Conservation (phyloP, 768 basidiomycete genomes). For the Asterophora lycoperdoides region DNA sequence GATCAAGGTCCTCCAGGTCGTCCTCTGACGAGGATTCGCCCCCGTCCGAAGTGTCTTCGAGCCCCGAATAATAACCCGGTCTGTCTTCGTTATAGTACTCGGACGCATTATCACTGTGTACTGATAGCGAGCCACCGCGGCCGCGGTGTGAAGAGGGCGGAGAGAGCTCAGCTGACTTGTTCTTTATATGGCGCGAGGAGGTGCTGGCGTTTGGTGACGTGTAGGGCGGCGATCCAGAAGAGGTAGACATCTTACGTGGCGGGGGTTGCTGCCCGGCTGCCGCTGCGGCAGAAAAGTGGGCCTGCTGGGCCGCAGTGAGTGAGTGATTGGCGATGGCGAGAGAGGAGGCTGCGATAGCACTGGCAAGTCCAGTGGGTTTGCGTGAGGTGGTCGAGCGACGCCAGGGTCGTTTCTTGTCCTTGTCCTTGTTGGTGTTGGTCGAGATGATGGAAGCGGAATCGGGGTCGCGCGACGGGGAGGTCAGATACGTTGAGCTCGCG, state of each 20-base stretch:
- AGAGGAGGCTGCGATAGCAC: slow-evolving; percentile 63
- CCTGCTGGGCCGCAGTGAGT: slow-evolving; percentile 43
- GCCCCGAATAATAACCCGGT: slow-evolving; percentile 36
- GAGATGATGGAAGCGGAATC: slow-evolving; percentile 24
- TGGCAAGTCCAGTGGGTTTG: slow-evolving; percentile 59
- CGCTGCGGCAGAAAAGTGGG: slow-evolving; percentile 31
- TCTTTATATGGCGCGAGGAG: slow-evolving; percentile 23
- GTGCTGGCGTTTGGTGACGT: slow-evolving; percentile 25
- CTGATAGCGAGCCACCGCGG: slow-evolving; percentile 19
- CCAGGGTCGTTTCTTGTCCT: slow-evolving; percentile 42
- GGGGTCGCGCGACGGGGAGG: slow-evolving; percentile 18
- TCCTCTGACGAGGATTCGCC: slow-evolving; percentile 29
- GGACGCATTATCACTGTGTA: slow-evolving; percentile 29
- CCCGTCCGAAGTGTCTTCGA: slow-evolving; percentile 34
- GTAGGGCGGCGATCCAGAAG: slow-evolving; percentile 21
- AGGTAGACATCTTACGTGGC: slow-evolving; percentile 12
- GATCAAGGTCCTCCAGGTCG: slow-evolving; percentile 37
- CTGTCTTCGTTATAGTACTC: slow-evolving; percentile 29
- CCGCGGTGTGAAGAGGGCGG: slow-evolving; percentile 7
- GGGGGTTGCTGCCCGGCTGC: slow-evolving; percentile 9
- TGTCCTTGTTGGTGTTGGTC: slow-evolving; percentile 16
- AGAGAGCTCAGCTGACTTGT: slow-evolving; percentile 29
- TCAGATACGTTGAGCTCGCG: slow-evolving; percentile 17
- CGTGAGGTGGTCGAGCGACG: slow-evolving; percentile 33
- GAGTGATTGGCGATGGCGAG: slow-evolving; percentile 61